These are phyloP conservation scores for Artomyces pyxidatus DNA, from an alignment of 768 basidiomycete species.

Conservation along the genomic window DNA sequence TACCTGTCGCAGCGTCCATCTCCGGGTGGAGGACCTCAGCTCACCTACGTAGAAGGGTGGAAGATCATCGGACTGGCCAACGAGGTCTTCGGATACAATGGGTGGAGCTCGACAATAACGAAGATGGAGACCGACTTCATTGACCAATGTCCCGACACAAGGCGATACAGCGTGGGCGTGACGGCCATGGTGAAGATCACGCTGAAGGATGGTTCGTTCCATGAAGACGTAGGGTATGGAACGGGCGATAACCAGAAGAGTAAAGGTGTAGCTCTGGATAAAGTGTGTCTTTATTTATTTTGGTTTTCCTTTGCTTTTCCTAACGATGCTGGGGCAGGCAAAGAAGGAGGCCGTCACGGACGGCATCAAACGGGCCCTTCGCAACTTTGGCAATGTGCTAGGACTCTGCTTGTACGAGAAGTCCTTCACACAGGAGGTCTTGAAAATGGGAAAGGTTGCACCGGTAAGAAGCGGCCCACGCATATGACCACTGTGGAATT, in stretches of 20 bases:
- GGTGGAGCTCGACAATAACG: slow-evolving; percentile 81
- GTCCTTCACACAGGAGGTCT: slow-evolving; percentile 71
- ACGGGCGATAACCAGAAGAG: slow-evolving; percentile 75
- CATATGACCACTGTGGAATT: not conserved
- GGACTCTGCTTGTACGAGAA: slow-evolving; percentile 99
- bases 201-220: slow-evolving; percentile 77
- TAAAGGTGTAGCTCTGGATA: slow-evolving; percentile 84
- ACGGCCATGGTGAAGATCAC: slow-evolving; percentile 85
- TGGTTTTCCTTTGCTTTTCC: not conserved
- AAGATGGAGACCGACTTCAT: slow-evolving; percentile 70
- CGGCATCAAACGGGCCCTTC: slow-evolving; percentile 81
- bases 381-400: slow-evolving; percentile 89
- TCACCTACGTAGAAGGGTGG: slow-evolving; percentile 97
- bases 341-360: slow-evolving; percentile 99
- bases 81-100: slow-evolving; percentile 97
- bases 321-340: slow-evolving; percentile 52
- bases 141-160: slow-evolving; percentile 64
- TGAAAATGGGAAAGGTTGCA: slow-evolving; percentile 58
- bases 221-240: slow-evolving; percentile 94
- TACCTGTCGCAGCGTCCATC: slow-evolving; percentile 86
- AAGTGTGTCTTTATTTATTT: slow-evolving; percentile 43
- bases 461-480: not conserved
- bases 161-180: slow-evolving; percentile 62
- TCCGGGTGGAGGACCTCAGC: slow-evolving; percentile 76
- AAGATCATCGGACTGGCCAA: slow-evolving; percentile 97